A percentile compares a stretch with the other conserved stretches of the same genome.
Evolutionary conservation across 2,329 filamentous ascomycete genomes (phyloP).

Genomic region (Ophiocordyceps camponoti-rufipedis): DNA sequence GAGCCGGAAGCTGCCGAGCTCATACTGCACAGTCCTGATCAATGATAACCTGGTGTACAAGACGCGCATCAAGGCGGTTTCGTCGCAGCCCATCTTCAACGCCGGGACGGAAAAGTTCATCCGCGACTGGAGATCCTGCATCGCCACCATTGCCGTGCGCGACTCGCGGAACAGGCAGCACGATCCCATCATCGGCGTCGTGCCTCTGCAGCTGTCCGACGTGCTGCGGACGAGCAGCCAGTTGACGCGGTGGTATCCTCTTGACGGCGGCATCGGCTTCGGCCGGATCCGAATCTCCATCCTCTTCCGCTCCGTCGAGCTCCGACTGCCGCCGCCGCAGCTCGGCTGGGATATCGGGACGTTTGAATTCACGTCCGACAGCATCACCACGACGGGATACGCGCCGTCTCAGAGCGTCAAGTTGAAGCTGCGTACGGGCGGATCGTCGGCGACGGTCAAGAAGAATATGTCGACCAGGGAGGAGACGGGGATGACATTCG

Average conservation of each 20-base stretch:
- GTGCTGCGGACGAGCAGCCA: constrained; percentile 47
- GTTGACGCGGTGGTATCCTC: constrained; percentile 44
- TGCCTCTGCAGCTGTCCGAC: constrained; percentile 46
- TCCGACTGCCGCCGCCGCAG: constrained; percentile 38
- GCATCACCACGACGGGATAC: constrained; percentile 24
- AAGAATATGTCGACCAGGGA: constrained; percentile 43
- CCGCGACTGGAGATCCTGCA: constrained; percentile 47
- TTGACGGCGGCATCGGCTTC: constrained; percentile 53
- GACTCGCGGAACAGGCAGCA: constrained; percentile 52
- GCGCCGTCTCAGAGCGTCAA: constrained; percentile 27
- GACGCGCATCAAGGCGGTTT: constrained; percentile 61
- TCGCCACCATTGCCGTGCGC: constrained; percentile 49
- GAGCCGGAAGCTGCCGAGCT: constrained; percentile 61
- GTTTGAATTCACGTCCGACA: constrained; percentile 39
- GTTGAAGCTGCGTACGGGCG: constrained; percentile 63
- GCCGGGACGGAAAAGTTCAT: constrained; percentile 58
- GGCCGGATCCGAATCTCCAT: constrained; percentile 51
- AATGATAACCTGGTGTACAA: constrained; percentile 54
- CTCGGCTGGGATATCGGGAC: constrained; percentile 59
- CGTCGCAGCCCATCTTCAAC: constrained; percentile 63
- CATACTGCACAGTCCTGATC: constrained; percentile 71
- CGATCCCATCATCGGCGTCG: constrained; percentile 49
- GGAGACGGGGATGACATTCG: constrained; percentile 36
- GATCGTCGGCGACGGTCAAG: constrained; percentile 54
- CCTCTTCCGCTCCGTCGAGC: constrained; percentile 52